phyloP scores from a whole-genome alignment of 164 flowering plant species.

The Malania oleifera region DNA sequence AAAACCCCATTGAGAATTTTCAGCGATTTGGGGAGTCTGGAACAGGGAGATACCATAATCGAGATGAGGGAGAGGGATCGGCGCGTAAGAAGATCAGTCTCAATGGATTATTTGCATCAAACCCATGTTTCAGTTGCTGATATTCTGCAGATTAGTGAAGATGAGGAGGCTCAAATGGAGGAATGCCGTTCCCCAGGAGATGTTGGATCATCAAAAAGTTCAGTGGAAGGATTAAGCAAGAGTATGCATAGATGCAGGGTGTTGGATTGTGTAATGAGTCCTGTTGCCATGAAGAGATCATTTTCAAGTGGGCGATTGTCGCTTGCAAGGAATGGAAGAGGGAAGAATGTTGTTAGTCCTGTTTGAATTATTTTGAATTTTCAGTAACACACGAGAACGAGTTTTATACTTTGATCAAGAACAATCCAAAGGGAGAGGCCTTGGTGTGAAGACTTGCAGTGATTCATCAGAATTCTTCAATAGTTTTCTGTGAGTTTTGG shows the following conservation, averaged over 20 bases:
- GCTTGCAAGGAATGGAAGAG: constrained; percentile 37
- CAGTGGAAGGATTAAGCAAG: constrained; percentile 26
- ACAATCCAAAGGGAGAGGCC: too few species aligned
- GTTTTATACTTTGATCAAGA: too few species aligned
- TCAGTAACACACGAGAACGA: too few species aligned
- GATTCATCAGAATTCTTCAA: too few species aligned
- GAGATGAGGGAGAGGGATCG: constrained; percentile 35
- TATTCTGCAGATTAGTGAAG: constrained; percentile 25
- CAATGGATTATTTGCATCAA: constrained; percentile 42
- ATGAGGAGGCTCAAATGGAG: constrained; percentile 14
- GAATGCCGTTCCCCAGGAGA: not conserved
- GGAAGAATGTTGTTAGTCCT: constrained; percentile 20
- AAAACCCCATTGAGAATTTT: constrained; percentile 25
- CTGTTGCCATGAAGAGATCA: constrained; percentile 55
- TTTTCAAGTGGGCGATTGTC: constrained; percentile 61
- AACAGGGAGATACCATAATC: constrained; percentile 26
- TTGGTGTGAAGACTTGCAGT: too few species aligned
- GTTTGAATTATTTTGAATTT: constrained; percentile 6
- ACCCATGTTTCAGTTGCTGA: constrained; percentile 42
- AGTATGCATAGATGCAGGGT: constrained; percentile 21
- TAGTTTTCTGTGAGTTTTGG: too few species aligned
- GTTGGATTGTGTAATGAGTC: constrained; percentile 35
- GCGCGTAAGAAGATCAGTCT: constrained; percentile 55
- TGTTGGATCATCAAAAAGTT: constrained; percentile 30
- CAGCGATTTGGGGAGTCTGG: constrained; percentile 27